phyloP scores from a whole-genome alignment of 2,329 filamentous ascomycete genomes.

The Fusarium gaditjirri region DNA sequence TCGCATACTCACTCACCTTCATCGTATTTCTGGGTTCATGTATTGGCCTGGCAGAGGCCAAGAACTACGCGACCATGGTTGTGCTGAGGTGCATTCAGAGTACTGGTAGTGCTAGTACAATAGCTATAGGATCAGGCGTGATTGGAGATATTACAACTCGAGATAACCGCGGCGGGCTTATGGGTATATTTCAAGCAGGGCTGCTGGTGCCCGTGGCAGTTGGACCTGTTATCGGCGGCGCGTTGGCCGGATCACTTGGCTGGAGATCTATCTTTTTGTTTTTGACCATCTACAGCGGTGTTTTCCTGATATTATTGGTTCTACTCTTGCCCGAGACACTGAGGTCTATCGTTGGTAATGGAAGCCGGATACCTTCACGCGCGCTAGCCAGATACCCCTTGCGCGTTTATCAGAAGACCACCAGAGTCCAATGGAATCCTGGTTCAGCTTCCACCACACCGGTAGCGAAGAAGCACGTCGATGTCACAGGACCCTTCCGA shows the following conservation, averaged over 20 bases:
- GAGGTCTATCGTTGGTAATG: conserved; percentile 24
- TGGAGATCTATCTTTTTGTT: conserved; percentile 39
- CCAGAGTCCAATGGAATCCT: conserved; percentile 37
- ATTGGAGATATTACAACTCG: conserved; percentile 48
- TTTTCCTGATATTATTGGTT: conserved; percentile 4
- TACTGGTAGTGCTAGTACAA: conserved; percentile 57
- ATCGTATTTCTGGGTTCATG: conserved; percentile 64
- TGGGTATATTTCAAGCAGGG: conserved; percentile 42
- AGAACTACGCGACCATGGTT: conserved; percentile 56
- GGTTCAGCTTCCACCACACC: accelerated
- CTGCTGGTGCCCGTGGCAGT: conserved; percentile 55
- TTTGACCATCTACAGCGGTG: conserved; percentile 24
- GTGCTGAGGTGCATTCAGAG: conserved; percentile 60
- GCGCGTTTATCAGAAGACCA: conserved; percentile 47
- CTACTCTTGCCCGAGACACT: conserved; percentile 24
- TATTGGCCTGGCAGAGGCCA: conserved; percentile 56
- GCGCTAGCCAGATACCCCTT: conserved; percentile 46
- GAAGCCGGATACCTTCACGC: conserved; percentile 56
- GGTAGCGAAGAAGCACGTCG: conserved; percentile 52
- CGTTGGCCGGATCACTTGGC: conserved; percentile 46
- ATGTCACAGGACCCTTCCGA: conserved; percentile 57
- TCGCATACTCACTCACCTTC: conserved; percentile 58
- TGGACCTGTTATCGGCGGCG: conserved; percentile 56
- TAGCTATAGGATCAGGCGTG: conserved; percentile 45
- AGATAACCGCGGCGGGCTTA: conserved; percentile 44